Percentiles rank a stretch among this genome's conserved stretches.
These are phyloP conservation scores for Auricularia heimuer DNA, from an alignment of 768 basidiomycete species.

Conservation along the genomic window DNA sequence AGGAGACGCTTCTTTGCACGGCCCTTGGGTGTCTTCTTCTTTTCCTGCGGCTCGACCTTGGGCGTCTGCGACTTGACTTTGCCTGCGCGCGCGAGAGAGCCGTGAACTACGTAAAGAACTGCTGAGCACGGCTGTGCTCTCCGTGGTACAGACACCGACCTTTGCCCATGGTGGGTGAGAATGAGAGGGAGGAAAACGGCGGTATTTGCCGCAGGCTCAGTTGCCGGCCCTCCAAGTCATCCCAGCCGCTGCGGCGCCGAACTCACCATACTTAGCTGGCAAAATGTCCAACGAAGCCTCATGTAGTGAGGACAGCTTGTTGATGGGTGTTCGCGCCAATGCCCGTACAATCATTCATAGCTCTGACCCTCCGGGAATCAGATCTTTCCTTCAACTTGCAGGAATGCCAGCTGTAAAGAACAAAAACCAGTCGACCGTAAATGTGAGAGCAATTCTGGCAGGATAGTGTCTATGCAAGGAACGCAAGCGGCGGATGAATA, in stretches of 20 bases:
- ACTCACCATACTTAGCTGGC: too few relatives aligned
- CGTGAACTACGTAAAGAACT: constrained; percentile 60
- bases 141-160: not conserved
- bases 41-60: constrained; percentile 97
- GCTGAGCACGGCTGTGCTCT: not conserved
- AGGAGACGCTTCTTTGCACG: constrained; percentile 94
- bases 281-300: too few relatives aligned
- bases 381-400: too few relatives aligned
- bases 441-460: too few relatives aligned
- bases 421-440: too few relatives aligned
- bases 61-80: constrained; percentile 99
- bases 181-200: not conserved
- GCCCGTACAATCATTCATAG: too few relatives aligned
- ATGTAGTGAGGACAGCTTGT: too few relatives aligned
- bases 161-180: not conserved
- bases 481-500: too few relatives aligned
- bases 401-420: too few relatives aligned
- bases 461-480: too few relatives aligned
- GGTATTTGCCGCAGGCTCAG: not conserved
- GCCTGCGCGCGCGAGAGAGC: constrained; percentile 97
- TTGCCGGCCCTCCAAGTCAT: not conserved
- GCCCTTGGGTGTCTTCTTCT: constrained; percentile 96
- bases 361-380: too few relatives aligned
- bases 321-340: too few relatives aligned
- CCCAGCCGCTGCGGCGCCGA: not conserved